Evolutionary conservation across 305 asterid genomes (phyloP), one percentile per base, ranked within the genome.

Genomic region (Fraxinus sp.): DNA sequence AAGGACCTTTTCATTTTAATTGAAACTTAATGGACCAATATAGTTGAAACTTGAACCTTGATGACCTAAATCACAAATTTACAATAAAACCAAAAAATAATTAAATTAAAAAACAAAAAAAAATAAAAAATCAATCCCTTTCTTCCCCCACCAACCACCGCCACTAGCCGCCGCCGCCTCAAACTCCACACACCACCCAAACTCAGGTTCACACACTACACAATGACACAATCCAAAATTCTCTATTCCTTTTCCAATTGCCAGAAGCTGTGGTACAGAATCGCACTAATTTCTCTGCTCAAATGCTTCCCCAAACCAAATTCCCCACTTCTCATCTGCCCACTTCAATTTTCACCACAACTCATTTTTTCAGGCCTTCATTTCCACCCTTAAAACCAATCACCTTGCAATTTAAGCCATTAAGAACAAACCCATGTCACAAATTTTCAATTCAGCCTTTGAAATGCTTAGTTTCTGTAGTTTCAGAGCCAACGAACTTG

Each of bases 241-340:
- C 36, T 28, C 8, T 26, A 7, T 24, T 66, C 18, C 10, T 4
- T 35, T 9, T 28, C 35, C 73, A 64, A 24, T 22, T 10, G 26
- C 35, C 73, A 24, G 14, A 64, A 24, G 35, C 35, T 7, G 3
- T 64, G 0, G 36, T 9, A 26, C 36, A 0, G n/a, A 66, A 28
- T 35, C 35, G 5, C 36, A 9, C 36, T 66, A 24, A 26, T 66
- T 66, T 66, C 35, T 66, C 37, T 11, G 74, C 26, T 72, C 68
- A 87, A 82, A 91, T 92, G 97, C 90, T 90, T 89, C 91, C 88
- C 13, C 94, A 87, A 85, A 76, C 89, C 79, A 91, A 83, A 84
- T 77, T 79, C 73, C 79, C 89, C 55, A 80, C 82, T 88, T 77
- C 85, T 77, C 75, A 36, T 79, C 78, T 82, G 74, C 86, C 88